These are phyloP conservation scores for Trichocomaceae sp. DNA, from an alignment of 2,329 filamentous ascomycete genomes.

Conservation along the genomic window DNA sequence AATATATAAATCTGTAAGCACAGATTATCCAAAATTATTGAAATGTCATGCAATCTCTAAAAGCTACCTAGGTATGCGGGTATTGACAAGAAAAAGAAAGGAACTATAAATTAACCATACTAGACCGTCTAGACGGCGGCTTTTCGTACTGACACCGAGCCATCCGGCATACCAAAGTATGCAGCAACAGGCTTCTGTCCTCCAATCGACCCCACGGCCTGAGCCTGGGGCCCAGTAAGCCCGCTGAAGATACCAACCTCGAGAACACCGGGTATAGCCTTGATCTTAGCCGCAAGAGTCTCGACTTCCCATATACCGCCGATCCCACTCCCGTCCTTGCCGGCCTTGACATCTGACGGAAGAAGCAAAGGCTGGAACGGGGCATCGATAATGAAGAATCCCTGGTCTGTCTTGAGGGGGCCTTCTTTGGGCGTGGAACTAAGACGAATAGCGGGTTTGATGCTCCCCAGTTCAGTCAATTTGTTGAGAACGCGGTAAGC, in stretches of 20 bases:
- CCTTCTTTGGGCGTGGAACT: slow-evolving; percentile 72
- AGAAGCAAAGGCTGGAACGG: slow-evolving; percentile 71
- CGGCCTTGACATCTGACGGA: slow-evolving; percentile 47
- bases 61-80: not conserved
- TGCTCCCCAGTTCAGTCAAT: slow-evolving; percentile 66
- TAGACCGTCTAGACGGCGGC: too few species aligned
- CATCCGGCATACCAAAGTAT: slow-evolving; percentile 88
- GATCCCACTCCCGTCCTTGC: slow-evolving; percentile 48
- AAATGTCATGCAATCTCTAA: not conserved
- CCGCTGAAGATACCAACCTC: slow-evolving; percentile 90
- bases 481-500: slow-evolving; percentile 68
- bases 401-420: slow-evolving; percentile 77
- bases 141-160: slow-evolving; percentile 53
- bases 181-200: slow-evolving; percentile 89
- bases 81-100: slow-evolving; percentile 4
- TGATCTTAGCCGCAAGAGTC: slow-evolving; percentile 65
- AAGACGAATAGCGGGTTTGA: slow-evolving; percentile 63
- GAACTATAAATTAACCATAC: too few species aligned
- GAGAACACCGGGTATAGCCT: slow-evolving; percentile 76
- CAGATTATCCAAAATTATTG: not conserved
- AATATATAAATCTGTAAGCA: not conserved
- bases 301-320: slow-evolving; percentile 75
- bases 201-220: slow-evolving; percentile 54
- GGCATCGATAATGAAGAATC: slow-evolving; percentile 86
- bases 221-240: slow-evolving; percentile 65